Conservation (phyloP, 2,329 filamentous ascomycete species). For the Aspergillus uvarum region DNA sequence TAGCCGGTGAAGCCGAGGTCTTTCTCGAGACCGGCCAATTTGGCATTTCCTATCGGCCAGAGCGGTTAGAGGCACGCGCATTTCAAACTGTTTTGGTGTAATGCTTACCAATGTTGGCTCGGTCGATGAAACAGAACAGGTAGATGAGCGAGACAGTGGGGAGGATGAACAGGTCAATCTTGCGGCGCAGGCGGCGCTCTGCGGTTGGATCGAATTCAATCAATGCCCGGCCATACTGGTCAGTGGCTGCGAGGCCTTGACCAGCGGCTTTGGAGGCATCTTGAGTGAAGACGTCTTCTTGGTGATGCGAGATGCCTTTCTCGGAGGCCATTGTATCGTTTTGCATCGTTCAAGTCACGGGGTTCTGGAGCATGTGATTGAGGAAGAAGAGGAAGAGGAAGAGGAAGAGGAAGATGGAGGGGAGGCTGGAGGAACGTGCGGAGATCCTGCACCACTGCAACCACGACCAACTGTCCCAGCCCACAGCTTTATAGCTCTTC, state of each 20-base stretch:
- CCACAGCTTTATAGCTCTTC: not conserved
- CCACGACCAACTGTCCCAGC: not conserved
- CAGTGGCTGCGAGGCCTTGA: not conserved
- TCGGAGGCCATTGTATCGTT: not conserved
- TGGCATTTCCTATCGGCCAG: constrained; percentile 60
- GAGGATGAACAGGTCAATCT: constrained; percentile 65
- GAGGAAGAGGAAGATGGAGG: too few species aligned
- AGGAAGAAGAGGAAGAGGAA: not conserved
- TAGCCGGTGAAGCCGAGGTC: constrained; percentile 61
- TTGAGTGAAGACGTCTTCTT: not conserved
- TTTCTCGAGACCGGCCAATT: constrained; percentile 62
- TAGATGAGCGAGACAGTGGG: constrained; percentile 67
- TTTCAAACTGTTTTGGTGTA: not conserved
- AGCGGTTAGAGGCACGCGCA: not conserved
- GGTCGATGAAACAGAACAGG: constrained; percentile 72
- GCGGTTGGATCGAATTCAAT: constrained; percentile 58
- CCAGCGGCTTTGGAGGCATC: not conserved
- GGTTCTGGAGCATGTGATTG: not conserved
- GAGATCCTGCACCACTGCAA: not conserved
- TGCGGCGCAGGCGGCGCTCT: constrained; percentile 59
- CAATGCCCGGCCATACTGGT: constrained; percentile 31
- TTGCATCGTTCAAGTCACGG: not conserved
- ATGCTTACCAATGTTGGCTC: constrained; percentile 65
- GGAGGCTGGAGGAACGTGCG: too few species aligned
- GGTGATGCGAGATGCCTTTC: not conserved